phyloP scores from a whole-genome alignment of 495 filamentous ascomycete species.

The Podospora anserina region DNA sequence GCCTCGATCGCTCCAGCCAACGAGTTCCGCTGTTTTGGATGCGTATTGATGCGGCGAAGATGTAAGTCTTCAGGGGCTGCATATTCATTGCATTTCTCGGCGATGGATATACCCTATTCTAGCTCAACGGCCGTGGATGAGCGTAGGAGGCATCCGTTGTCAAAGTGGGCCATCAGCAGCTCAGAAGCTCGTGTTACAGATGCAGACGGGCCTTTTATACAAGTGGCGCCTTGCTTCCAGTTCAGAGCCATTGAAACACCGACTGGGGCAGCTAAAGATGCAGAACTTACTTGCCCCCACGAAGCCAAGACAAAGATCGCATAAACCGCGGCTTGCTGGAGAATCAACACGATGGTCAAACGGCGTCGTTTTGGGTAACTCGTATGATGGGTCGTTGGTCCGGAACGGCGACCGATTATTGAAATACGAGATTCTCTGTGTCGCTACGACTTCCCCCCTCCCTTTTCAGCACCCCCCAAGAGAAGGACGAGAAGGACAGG shows the following conservation, averaged over 20 bases:
- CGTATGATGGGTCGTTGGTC: constrained; percentile 2
- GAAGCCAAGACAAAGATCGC: too few species aligned
- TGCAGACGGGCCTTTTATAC: background rate
- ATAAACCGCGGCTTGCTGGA: background rate
- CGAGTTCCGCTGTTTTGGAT: background rate
- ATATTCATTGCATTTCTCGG: background rate
- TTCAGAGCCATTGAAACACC: background rate
- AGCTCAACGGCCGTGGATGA: background rate
- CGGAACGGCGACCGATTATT: background rate
- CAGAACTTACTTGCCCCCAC: too few species aligned
- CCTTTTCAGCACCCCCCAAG: background rate
- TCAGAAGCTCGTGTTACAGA: background rate
- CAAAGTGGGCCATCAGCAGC: background rate
- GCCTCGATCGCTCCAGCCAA: background rate
- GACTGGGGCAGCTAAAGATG: too few species aligned
- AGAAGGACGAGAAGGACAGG: background rate
- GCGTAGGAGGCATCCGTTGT: background rate
- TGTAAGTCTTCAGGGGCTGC: background rate
- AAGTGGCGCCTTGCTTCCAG: background rate
- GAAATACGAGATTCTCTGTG: background rate
- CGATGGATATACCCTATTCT: background rate
- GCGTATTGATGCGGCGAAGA: background rate
- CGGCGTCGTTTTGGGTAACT: background rate
- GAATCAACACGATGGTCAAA: background rate
- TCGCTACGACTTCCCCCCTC: constrained; percentile 1